These are phyloP conservation scores for Rosa rugosa DNA, from an alignment of 306 rosid species.

Conservation along the genomic window DNA sequence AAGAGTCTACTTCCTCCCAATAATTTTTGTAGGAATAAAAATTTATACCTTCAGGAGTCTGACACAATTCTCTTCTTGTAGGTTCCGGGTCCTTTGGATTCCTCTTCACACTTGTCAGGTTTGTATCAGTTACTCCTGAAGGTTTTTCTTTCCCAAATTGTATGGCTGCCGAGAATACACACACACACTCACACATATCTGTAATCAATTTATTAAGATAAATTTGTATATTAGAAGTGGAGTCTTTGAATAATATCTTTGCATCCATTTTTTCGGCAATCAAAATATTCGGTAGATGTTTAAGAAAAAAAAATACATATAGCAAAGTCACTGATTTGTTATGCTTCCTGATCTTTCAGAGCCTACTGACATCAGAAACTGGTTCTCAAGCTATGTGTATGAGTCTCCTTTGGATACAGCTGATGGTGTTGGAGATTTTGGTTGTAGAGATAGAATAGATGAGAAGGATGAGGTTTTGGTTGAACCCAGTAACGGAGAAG, in stretches of 20 bases:
- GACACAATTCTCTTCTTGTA: constrained; percentile 23
- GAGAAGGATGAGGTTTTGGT: constrained; percentile 25
- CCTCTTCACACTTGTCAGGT: constrained; percentile 61
- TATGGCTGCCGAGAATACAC: background rate
- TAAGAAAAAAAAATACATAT: background rate
- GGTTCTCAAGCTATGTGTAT: constrained; percentile 77
- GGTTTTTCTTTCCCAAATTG: constrained; percentile 11
- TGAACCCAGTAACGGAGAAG: constrained; percentile 20
- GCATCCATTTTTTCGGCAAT: background rate
- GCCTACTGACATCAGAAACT: constrained; percentile 69
- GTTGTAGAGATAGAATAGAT: constrained; percentile 25
- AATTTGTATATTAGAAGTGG: background rate
- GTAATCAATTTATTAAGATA: background rate
- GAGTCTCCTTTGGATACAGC: constrained; percentile 54
- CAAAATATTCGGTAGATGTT: background rate
- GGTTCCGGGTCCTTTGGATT: constrained; percentile 43
- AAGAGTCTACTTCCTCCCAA: background rate
- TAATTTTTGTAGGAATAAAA: background rate
- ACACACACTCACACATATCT: background rate
- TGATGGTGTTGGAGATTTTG: constrained; percentile 30
- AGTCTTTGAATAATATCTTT: background rate
- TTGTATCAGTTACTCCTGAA: constrained; percentile 25
- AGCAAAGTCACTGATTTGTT: constrained; percentile 3
- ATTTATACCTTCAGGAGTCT: background rate
- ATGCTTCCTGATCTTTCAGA: constrained; percentile 35